Conservation (phyloP, 148 eudicot genomes). For the Heliamphora exappendiculata region DNA sequence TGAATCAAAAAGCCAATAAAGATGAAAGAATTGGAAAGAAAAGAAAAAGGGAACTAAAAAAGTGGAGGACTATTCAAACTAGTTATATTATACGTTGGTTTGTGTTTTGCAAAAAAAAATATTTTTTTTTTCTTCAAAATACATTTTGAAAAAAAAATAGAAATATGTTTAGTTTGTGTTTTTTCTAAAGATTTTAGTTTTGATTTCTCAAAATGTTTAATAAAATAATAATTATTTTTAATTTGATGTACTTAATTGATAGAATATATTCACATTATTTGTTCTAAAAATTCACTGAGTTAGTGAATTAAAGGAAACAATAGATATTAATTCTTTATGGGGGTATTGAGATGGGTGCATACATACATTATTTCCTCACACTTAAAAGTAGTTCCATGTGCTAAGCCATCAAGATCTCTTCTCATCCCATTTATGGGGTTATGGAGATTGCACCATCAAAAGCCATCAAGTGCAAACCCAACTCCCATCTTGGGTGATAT, state of each 20-base stretch:
- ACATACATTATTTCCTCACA: background rate
- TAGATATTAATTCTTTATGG: background rate
- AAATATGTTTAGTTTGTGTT: too few species aligned
- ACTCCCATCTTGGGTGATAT: background rate
- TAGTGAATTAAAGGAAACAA: background rate
- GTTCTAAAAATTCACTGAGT: too few species aligned
- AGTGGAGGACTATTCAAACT: too few species aligned
- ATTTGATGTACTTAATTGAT: too few species aligned
- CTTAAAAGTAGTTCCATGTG: background rate
- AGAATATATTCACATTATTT: too few species aligned
- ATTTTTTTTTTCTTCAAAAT: too few species aligned
- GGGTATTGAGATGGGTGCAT: background rate
- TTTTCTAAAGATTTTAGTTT: too few species aligned
- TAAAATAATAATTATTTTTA: too few species aligned
- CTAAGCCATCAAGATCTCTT: background rate
- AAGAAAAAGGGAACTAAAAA: background rate
- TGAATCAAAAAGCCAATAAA: background rate
- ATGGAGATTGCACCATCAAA: background rate
- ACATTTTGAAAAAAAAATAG: background rate
- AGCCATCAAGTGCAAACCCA: background rate
- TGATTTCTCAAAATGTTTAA: too few species aligned
- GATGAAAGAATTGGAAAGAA: background rate
- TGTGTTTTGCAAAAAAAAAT: too few species aligned
- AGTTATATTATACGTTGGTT: too few species aligned
- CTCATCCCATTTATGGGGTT: background rate